A percentile compares a stretch with the other conserved stretches of the same genome.
These are phyloP conservation scores for Ceratocystis harringtonii DNA, from an alignment of 2,329 filamentous ascomycete genomes.

Conservation along the genomic window DNA sequence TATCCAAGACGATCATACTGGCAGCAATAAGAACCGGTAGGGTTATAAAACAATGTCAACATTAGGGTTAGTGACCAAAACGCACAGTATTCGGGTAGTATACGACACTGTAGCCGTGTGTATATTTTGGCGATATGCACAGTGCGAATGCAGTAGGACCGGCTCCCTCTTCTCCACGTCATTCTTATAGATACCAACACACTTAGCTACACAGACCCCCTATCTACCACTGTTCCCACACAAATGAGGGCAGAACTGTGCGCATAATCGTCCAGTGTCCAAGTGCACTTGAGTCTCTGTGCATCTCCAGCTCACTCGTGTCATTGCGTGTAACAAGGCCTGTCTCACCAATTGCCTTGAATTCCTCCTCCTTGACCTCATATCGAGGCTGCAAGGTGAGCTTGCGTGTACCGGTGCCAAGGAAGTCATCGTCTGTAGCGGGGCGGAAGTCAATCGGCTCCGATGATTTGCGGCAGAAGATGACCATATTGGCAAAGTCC, in stretches of 20 bases:
- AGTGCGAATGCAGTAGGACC: no score
- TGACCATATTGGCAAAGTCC: conserved; percentile 91
- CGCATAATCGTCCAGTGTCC: conserved; percentile 93
- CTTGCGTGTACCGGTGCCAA: conserved; percentile 55
- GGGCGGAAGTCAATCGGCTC: conserved; percentile 48
- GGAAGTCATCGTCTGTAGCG: conserved; percentile 48
- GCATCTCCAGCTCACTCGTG: conserved; percentile 50
- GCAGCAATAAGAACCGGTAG: neutral
- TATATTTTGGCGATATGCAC: neutral
- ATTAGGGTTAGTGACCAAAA: no score
- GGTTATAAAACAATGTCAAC: neutral
- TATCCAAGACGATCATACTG: neutral
- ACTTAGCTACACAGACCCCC: neutral
- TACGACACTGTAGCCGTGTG: no score
- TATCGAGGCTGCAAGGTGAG: conserved; percentile 57
- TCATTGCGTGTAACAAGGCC: conserved; percentile 47
- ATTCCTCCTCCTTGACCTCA: conserved; percentile 45
- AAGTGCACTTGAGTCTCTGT: conserved; percentile 60
- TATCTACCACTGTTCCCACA: conserved; percentile 78
- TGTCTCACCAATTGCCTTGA: conserved; percentile 31
- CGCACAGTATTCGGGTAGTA: no score
- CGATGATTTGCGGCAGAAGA: conserved; percentile 66
- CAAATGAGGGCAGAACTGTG: conserved; percentile 53
- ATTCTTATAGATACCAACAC: neutral
- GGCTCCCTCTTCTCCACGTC: neutral